Evolutionary conservation across 495 filamentous ascomycete genomes (phyloP), one percentile per base, ranked within the genome.

Genomic region (Aspergillus carlsbadensis): DNA sequence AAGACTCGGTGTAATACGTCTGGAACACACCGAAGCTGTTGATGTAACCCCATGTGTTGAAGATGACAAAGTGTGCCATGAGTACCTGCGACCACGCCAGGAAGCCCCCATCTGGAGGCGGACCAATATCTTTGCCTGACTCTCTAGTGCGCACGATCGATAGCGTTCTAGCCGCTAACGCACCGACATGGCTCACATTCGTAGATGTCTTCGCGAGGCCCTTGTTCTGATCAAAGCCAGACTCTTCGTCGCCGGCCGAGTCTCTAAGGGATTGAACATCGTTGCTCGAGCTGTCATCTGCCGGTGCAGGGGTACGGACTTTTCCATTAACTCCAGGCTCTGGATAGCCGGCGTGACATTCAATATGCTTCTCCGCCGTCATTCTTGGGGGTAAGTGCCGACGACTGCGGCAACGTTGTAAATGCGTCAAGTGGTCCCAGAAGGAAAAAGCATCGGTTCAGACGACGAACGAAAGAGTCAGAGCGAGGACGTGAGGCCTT

Each of bases 21-120:
- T 95, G 91, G 67, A 92, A 95, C 2, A 91, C 78, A 14, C 90
- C 89, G 59, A 90, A 93, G 22, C 84, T 86, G 64, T 85, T 84
- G 66, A 88, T 84, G 61, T 87, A 86, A 20, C 89, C 89, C 87
- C 87, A 92, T 2, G 87, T 88, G 47, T 85, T 85, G 71, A 85
- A 84, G 51, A 89, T 79, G 48, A 88, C 78, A 10, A 91, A 69
- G 67, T 87, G 85, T 2, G 73, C 83, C 68, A 85, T 77, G n/a
- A 78, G 71, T 14, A 83, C 85, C 67, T 89, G 86, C 2, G 74
- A 78, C 87, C 87, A 91, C 7, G 87, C 87, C 42, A 70, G 63
- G 21, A 81, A 60, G 5, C 87, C 87, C 15, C 86, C 84, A 61
- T 77, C 73, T 10, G 73, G 73, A 6, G 73, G 69, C 6, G 69